Conservation (phyloP, 257 asterid genomes). For the Leptodermis oblonga region DNA sequence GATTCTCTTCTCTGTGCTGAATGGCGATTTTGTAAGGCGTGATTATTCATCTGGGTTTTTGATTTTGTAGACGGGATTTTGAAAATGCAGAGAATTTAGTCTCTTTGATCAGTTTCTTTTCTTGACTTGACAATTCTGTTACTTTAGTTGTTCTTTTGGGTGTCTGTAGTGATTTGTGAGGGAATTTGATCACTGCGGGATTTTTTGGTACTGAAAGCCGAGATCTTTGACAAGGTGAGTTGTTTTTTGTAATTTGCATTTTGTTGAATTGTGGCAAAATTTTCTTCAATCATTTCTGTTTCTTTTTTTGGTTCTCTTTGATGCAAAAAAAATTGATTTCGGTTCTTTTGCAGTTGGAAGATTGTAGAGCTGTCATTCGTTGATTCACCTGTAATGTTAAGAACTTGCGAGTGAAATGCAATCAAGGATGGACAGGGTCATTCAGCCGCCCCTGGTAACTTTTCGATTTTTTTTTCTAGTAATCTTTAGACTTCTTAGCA, state of each 20-base stretch:
- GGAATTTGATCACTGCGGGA: background rate
- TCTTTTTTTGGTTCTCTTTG: background rate
- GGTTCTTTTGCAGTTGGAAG: conserved; percentile 1
- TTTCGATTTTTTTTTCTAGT: background rate
- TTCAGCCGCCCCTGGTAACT: conserved; percentile 69
- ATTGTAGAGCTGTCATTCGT: conserved; percentile 6
- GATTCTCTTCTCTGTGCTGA: conserved; percentile 6
- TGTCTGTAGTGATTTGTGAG: background rate
- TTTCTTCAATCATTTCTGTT: background rate
- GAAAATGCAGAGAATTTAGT: conserved; percentile 4
- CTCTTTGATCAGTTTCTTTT: background rate
- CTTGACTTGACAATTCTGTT: conserved; percentile 15
- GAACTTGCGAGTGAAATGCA: conserved; percentile 17
- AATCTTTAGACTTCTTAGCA: background rate
- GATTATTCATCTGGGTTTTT: conserved; percentile 21
- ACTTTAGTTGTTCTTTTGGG: background rate
- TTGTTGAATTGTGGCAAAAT: background rate
- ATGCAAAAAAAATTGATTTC: background rate
- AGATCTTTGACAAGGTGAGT: conserved; percentile 13
- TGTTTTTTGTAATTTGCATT: background rate
- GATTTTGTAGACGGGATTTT: conserved; percentile 22
- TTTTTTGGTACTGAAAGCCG: background rate
- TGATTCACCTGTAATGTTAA: conserved; percentile 19
- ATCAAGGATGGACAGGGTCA: conserved; percentile 46
- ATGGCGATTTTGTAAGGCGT: conserved; percentile 13